Evolutionary conservation across 2,329 filamentous ascomycete species (phyloP), one percentile per base, ranked within the genome.

Genomic region (Myriangium duriaei): DNA sequence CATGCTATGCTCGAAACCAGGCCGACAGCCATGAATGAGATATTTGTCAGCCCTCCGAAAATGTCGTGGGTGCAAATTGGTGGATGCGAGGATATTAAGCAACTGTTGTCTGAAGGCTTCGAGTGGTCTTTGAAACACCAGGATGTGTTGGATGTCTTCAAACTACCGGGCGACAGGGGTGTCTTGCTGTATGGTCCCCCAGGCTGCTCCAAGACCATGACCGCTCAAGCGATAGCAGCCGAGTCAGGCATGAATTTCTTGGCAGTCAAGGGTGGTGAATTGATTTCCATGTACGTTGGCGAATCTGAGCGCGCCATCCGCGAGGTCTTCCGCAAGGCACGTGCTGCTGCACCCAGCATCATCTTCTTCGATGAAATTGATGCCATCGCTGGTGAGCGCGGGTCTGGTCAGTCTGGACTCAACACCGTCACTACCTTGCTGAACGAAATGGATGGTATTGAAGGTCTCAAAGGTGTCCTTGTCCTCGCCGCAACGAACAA

Each of bases 281-380:
- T 95, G 10, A 76, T 94, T 43, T 92, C 86, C 61, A 94, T 93
- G 83, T 96, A 95, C 59, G 87, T 96, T 12, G 88, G 88, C 44
- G 88, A 96, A 58, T 88, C 86, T 2, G 88, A 96, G 61, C 76
- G 85, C 9, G 79, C 81, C 5, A 72, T 95, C 30, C 76, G 88
- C 26, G 81, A 85, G 39, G 74, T 95, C 1, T 95, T 96, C 56
- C 72, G 79, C 37, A 82, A 87, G 49, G 88, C 88, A 1, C 72
- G 81, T 30, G 78, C 80, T n/a, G 87, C 86, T 6, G 77, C 79
- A 36, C 88, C 88, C 0, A 86, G 82, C 55, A 88, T 95, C 59
- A 86, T 96, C 50, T 96, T 95, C 68, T 94, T 95, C 48, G 87
- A 96, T 56, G 87, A 96, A 58, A 91, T 96, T 49, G 87, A 96